Percentiles rank a stretch among this genome's conserved stretches.
phyloP scores from a whole-genome alignment of 2,329 filamentous ascomycete genomes.

The Clonostachys chloroleuca region DNA sequence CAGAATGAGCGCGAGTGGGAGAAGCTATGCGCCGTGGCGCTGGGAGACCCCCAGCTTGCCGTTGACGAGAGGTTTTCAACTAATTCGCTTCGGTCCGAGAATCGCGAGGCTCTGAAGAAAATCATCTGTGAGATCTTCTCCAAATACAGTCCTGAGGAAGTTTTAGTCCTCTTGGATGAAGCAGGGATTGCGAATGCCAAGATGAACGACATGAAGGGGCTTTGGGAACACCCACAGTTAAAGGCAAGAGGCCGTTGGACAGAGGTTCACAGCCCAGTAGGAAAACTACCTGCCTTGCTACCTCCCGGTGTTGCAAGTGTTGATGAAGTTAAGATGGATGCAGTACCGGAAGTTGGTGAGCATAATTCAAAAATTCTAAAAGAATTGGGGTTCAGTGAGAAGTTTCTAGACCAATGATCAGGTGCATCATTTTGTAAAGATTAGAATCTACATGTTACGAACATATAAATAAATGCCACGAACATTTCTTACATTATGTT shows the following conservation, averaged over 20 bases:
- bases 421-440: too few species aligned
- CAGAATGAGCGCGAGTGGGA: conserved; percentile 55
- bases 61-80: conserved; percentile 39
- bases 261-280: conserved; percentile 39
- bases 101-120: conserved; percentile 36
- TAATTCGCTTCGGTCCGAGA: conserved; percentile 38
- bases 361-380: conserved; percentile 27
- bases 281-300: conserved; percentile 40
- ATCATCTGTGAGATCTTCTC: conserved; percentile 40
- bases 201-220: conserved; percentile 47
- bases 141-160: conserved; percentile 27
- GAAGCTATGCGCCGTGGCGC: conserved; percentile 39
- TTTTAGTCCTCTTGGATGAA: conserved; percentile 34
- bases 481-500: too few species aligned
- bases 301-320: conserved; percentile 34
- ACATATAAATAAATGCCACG: too few species aligned
- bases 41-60: conserved; percentile 32
- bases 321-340: conserved; percentile 27
- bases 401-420: neutral
- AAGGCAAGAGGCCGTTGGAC: conserved; percentile 45
- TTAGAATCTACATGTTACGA: too few species aligned
- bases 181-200: conserved; percentile 50
- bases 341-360: conserved; percentile 42
- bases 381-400: neutral
- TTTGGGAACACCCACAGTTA: conserved; percentile 51